A percentile compares a stretch with the other conserved stretches of the same genome.
Evolutionary conservation across 495 filamentous ascomycete genomes (phyloP).

Genomic region (Penicillium robsamsonii): DNA sequence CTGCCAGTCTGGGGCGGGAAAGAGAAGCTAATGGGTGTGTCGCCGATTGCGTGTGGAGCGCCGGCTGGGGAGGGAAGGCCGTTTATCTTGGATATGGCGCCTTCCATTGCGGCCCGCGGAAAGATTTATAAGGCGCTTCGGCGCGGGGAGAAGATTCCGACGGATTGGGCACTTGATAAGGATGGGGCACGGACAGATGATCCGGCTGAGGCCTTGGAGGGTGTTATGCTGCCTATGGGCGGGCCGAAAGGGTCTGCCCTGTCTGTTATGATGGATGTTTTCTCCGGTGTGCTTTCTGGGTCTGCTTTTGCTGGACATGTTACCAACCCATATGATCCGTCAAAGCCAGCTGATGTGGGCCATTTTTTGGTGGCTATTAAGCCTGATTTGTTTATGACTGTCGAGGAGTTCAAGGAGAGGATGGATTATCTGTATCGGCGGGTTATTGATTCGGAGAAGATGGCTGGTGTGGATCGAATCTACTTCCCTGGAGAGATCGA

Average conservation of each 20-base stretch:
- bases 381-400: conserved; percentile 71
- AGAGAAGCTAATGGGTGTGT: conserved; percentile 67
- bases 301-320: conserved; percentile 71
- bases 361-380: conserved; percentile 75
- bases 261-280: conserved; percentile 82
- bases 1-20: conserved; percentile 70
- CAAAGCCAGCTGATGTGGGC: conserved; percentile 65
- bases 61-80: conserved; percentile 52
- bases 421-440: conserved; percentile 69
- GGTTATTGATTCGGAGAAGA: conserved; percentile 63
- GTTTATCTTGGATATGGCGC: conserved; percentile 81
- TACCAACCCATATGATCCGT: conserved; percentile 68
- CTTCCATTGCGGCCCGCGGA: conserved; percentile 66
- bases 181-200: conserved; percentile 69
- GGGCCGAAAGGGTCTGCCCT: conserved; percentile 73
- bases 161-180: conserved; percentile 69
- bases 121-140: conserved; percentile 74
- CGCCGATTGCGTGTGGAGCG: conserved; percentile 74
- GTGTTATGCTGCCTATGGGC: conserved; percentile 78
- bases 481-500: conserved; percentile 82
- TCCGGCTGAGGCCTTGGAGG: conserved; percentile 61
- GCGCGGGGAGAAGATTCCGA: conserved; percentile 69
- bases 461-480: conserved; percentile 68
- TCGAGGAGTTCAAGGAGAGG: conserved; percentile 64
- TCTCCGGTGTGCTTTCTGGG: conserved; percentile 71